Evolutionary conservation across 768 basidiomycete genomes (phyloP), one percentile per base, ranked within the genome.

Genomic region (Leccinum rimulosum): DNA sequence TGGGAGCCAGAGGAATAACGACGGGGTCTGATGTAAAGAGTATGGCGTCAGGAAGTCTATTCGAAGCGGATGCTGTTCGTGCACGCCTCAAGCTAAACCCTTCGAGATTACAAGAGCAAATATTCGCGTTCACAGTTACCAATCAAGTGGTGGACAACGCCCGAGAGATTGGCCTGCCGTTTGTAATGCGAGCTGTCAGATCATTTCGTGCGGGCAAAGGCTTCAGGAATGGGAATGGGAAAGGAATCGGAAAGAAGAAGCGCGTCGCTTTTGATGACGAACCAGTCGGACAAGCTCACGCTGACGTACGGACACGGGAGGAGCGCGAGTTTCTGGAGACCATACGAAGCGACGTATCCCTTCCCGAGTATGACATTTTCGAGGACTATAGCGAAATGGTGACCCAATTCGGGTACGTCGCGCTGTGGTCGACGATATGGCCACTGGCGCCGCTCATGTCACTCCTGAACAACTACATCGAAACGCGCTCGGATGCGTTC

Each of bases 361-460:
- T 95, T 51, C 91, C 95, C 0, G 86, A 86, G 40, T 95, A 95
- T 66, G 82, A 86, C 36, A 77, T 89, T 6, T 95, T 93, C 66
- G 83, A 79, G 54, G 96, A 98, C 75, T 99, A 96, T 73, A 86
- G 85, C 67, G 97, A 99, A 76, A 98, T 99, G 95, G 91, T 91
- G 15, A 89, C 90, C 9, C 93, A 95, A 68, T 97, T 96, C 71
- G 95, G 96, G 0, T 95, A 96, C 69, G 86, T 98, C 31, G 86
- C 85, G 8, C 77, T 98, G 22, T 98, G 95, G 93, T 91, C 87
- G 50, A 87, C 92, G 31, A 92, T 95, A 59, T 98, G 95, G 94
- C 93, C 95, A 3, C 78, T 98, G 17, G 89, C 93, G 3, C 87
- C 93, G 79, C 83, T 87, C 9, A 92, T 94, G 83, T 89, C 93